These are phyloP conservation scores for Lophium mytilinum DNA, from an alignment of 495 filamentous ascomycete species.

Conservation along the genomic window DNA sequence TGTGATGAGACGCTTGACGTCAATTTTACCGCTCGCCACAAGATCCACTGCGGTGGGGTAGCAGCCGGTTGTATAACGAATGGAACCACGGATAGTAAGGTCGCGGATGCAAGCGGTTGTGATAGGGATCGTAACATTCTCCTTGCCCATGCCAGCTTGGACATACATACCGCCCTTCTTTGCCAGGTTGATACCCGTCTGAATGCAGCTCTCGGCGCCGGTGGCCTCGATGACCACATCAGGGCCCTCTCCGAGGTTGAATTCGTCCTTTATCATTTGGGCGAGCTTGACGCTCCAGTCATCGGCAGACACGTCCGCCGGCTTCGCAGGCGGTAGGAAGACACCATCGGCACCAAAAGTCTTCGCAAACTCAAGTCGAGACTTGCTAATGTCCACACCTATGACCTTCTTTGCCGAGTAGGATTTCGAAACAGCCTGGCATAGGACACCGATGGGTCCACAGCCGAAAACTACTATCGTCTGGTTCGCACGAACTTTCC, in stretches of 20 bases:
- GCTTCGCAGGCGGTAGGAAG: conserved; percentile 21
- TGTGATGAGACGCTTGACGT: no score
- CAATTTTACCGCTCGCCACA: neutral
- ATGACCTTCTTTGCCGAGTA: conserved; percentile 47
- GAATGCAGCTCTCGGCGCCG: conserved; percentile 46
- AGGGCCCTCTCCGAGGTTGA: conserved; percentile 32
- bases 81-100: conserved; percentile 25
- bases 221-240: conserved; percentile 53
- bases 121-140: conserved; percentile 50
- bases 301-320: conserved; percentile 27
- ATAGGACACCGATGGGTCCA: conserved; percentile 48
- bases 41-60: conserved; percentile 7
- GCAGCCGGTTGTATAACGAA: conserved; percentile 14
- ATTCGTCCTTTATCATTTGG: conserved; percentile 27
- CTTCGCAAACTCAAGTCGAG: conserved; percentile 47
- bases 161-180: conserved; percentile 51
- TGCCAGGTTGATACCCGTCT: conserved; percentile 43
- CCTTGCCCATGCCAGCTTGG: conserved; percentile 53
- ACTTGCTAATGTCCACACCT: conserved; percentile 46
- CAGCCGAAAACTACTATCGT: conserved; percentile 49
- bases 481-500: conserved; percentile 39
- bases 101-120: conserved; percentile 49
- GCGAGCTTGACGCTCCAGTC: conserved; percentile 28
- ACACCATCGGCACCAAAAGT: conserved; percentile 34
- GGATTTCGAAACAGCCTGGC: conserved; percentile 45